Conservation (phyloP, 192 early-diverging fungal species). For the Linnemannia zychae region DNA sequence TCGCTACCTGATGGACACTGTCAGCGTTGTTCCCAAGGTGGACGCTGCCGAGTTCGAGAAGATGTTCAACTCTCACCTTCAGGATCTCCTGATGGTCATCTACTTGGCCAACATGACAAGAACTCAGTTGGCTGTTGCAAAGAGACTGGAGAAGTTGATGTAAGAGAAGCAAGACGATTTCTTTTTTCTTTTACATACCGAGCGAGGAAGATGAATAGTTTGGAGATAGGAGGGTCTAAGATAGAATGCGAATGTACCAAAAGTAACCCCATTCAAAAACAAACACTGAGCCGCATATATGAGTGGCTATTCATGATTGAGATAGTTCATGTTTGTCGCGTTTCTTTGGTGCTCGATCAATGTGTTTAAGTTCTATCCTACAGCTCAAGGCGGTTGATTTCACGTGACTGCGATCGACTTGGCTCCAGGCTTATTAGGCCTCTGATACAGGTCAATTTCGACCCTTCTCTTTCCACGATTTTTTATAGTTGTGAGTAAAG, state of each 20-base stretch:
- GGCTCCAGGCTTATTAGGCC: neutral
- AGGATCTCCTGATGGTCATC: slow-evolving; percentile 96
- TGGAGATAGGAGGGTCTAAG: slow-evolving; percentile 1
- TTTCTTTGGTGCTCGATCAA: neutral
- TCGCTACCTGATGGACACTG: slow-evolving; percentile 93
- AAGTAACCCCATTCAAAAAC: slow-evolving; percentile 4
- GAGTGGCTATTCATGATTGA: neutral
- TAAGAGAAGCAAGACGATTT: slow-evolving; percentile 39
- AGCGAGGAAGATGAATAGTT: neutral
- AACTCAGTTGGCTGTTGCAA: slow-evolving; percentile 94
- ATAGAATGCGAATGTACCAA: slow-evolving; percentile 7
- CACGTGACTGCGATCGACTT: neutral
- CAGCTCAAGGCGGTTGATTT: neutral
- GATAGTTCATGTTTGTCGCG: neutral
- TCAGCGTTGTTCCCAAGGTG: slow-evolving; percentile 90
- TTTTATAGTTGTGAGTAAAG: slow-evolving; percentile 55
- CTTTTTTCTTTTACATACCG: neutral
- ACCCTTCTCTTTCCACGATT: slow-evolving; percentile 59
- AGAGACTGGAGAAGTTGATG: slow-evolving; percentile 85
- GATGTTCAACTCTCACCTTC: slow-evolving; percentile 94
- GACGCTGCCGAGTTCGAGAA: slow-evolving; percentile 89
- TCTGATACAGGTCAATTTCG: slow-evolving; percentile 3
- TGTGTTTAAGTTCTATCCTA: neutral
- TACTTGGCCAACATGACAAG: slow-evolving; percentile 96
- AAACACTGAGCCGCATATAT: neutral